Evolutionary conservation across 768 basidiomycete genomes (phyloP).

Genomic region (Auriscalpium microsporum): DNA sequence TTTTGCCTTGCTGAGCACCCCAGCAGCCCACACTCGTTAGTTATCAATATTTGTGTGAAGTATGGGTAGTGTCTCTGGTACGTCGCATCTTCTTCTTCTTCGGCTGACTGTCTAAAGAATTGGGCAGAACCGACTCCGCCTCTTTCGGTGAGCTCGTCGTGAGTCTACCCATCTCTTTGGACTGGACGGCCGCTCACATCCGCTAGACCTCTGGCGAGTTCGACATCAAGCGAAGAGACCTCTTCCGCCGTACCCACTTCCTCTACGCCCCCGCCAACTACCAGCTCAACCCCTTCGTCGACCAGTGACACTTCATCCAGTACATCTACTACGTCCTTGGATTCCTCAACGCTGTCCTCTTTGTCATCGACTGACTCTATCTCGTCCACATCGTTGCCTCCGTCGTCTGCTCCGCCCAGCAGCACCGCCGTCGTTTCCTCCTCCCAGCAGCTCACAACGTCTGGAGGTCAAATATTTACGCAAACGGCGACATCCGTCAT

Average conservation of each 20-base stretch:
- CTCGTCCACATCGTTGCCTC: not conserved
- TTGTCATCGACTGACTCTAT: not conserved
- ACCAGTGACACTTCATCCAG: slow-evolving; percentile 2
- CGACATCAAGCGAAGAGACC: not conserved
- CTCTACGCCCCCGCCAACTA: not conserved
- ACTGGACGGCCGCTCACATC: not conserved
- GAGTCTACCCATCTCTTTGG: not conserved
- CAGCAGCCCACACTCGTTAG: not conserved
- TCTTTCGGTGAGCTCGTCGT: not conserved
- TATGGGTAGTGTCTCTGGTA: not conserved
- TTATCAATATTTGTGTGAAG: not conserved
- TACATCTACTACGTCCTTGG: not conserved
- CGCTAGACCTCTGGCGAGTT: not conserved
- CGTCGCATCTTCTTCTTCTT: not conserved
- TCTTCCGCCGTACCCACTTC: not conserved
- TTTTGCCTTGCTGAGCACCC: not conserved
- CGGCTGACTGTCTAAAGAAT: not conserved
- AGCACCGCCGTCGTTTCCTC: too few relatives aligned
- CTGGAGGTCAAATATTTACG: slow-evolving; percentile 10
- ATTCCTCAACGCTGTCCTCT: not conserved
- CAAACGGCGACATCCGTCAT: slow-evolving; percentile 8
- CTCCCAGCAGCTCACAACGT: not conserved
- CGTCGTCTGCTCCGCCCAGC: not conserved
- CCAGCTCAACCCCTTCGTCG: not conserved
- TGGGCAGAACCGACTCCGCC: not conserved